Percentiles rank a stretch among this genome's conserved stretches.
These are phyloP conservation scores for Boletus barrowsii DNA, from an alignment of 768 basidiomycete species.

Conservation along the genomic window DNA sequence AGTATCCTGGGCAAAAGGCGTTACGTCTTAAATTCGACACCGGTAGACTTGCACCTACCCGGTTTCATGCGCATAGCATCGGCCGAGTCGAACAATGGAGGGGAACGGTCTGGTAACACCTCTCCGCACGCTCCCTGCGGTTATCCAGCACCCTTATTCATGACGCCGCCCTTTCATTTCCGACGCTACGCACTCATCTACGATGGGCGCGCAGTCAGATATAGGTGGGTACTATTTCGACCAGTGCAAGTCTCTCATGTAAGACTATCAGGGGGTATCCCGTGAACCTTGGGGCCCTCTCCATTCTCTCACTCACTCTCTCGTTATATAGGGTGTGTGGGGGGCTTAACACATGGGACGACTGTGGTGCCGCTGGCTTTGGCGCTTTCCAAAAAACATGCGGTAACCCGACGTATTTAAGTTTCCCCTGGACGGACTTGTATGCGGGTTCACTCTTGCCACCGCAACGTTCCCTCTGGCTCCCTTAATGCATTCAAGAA, in stretches of 20 bases:
- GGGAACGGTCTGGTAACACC: background rate
- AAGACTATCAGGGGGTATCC: conserved; percentile 16
- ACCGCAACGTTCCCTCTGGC: conserved; percentile 9
- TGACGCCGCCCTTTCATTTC: conserved; percentile 17
- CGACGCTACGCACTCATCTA: conserved; percentile 9
- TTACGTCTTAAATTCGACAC: background rate
- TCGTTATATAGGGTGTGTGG: conserved; percentile 16
- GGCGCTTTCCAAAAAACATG: conserved; percentile 15
- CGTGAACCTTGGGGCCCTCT: conserved; percentile 5
- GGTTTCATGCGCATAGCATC: background rate
- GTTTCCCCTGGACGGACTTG: conserved; percentile 7
- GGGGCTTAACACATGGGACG: conserved; percentile 18
- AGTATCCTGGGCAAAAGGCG: background rate
- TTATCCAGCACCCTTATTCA: conserved; percentile 1
- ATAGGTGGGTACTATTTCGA: background rate
- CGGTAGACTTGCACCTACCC: background rate
- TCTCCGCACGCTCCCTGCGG: background rate
- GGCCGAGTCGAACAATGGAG: background rate
- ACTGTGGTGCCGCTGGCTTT: conserved; percentile 21
- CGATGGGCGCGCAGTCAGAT: conserved; percentile 1
- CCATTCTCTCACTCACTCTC: conserved; percentile 1
- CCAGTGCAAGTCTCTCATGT: background rate
- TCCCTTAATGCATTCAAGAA: conserved; percentile 17
- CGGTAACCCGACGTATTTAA: conserved; percentile 22
- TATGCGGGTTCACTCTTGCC: conserved; percentile 15